Base-by-base conservation (phyloP, 495 filamentous ascomycete species). In the Neurospora africana region DNA sequence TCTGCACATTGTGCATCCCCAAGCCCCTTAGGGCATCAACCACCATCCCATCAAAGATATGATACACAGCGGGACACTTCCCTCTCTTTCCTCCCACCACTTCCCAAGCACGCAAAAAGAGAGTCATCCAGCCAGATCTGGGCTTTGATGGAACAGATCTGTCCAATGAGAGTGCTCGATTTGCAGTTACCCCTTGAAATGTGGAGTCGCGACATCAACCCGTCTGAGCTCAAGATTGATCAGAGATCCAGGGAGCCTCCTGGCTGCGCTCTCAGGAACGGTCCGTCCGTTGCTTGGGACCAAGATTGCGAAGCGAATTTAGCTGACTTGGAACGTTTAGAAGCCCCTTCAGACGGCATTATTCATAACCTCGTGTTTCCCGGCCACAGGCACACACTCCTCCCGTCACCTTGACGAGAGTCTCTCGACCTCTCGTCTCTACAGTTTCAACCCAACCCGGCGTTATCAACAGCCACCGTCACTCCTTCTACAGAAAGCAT, bases 391-490 rank as follows among this genome's bases (percentile, higher is more conserved):
- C 23, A 65, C 53, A 65, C 78, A 72, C 76, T 75, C 78, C 74
- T 76, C 76, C 71, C 75, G 53, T 73, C 75, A 76, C 73, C 74
- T 79, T 74, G 53, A 73, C 76, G 74, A 77, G 78, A 78, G 47
- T 30, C 78, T 74, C 81, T 78, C 73, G 69, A 73, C 77, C 77
- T 73, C 61, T 73, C 68, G 73, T 72, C 74, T 77, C 68, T 73
- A 74, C 77, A 71, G 71, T 71, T 74, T 74, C 68, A 67, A 74
- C 6, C 73, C 69, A 79, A 71, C 17, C 73, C 70, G 80, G 75
- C 77, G 72, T 76, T 76, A 73, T 79, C 83, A 81, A 78, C 79
- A 82, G 78, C 77, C 82, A 82, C 79, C 71, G 82, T 83, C 84
- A 84, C 84, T 86, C 85, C 79, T 82, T 84, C 76, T 76, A 76